These are phyloP conservation scores for Fusarium chlamydosporum DNA, from an alignment of 2,329 filamentous ascomycete genomes.

Conservation along the genomic window DNA sequence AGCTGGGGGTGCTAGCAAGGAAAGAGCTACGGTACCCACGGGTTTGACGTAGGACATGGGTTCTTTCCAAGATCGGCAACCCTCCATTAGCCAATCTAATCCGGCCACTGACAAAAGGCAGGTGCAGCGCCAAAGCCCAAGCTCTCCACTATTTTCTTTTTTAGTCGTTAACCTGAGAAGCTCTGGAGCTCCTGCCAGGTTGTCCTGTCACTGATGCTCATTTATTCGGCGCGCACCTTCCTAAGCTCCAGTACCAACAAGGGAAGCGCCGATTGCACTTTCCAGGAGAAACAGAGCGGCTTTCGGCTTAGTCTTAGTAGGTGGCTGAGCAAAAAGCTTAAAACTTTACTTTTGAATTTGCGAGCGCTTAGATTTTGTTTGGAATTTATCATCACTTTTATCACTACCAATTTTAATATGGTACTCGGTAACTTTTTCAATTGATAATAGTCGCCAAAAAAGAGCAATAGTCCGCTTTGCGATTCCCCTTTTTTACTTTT, in stretches of 20 bases:
- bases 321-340: conserved; percentile 40
- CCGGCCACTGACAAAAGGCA: conserved; percentile 4
- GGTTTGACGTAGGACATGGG: conserved; percentile 45
- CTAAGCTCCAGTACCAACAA: conserved; percentile 21
- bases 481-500: neutral
- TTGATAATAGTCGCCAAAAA: neutral
- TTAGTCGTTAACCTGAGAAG: conserved; percentile 6
- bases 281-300: conserved; percentile 12
- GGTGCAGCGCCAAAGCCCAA: conserved; percentile 23
- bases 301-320: conserved; percentile 9
- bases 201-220: conserved; percentile 39
- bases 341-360: conserved; percentile 36
- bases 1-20: conserved; percentile 2
- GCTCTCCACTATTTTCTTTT: conserved; percentile 23
- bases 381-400: neutral
- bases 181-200: conserved; percentile 17
- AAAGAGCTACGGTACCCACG: conserved; percentile 4
- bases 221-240: conserved; percentile 28
- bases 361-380: neutral
- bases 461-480: neutral
- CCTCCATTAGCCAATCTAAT: conserved; percentile 9
- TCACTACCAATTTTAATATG: neutral
- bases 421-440: neutral
- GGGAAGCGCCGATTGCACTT: conserved; percentile 32
- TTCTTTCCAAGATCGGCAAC: conserved; percentile 13